Evolutionary conservation across 2,329 filamentous ascomycete genomes (phyloP), one percentile per base, ranked within the genome.

Genomic region (Cyanodermella asteris): DNA sequence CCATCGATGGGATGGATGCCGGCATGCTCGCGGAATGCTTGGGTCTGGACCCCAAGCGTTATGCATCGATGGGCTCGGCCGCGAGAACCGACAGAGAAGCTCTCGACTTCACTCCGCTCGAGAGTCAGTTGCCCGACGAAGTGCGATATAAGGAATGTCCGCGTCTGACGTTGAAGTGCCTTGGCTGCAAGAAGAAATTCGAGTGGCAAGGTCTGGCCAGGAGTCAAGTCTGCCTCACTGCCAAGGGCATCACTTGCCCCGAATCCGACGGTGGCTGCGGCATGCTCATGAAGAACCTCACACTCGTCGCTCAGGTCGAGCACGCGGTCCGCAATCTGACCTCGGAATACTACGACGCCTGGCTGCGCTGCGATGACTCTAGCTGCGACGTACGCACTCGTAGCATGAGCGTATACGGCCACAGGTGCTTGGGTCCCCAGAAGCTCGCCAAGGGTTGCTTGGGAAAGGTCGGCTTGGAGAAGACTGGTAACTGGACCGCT

Each of bases 401-500:
- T 24, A 80, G 91, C 45, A 82, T 94, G 59, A 77, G 70, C 38
- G 87, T 97, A 19, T 91, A 91, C 45, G 87, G 87, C 22, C 70
- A 74, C 31, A 69, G 81, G 24, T 97, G 87, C 45, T 59, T 94
- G 5, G 87, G 87, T 0, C 78, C 84, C 10, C 72, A 72, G 36
- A 81, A 82, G 2, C 69, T 87, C 3, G 84, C 75, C 0, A 64
- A 71, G 28, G 82, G 80, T 28, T 97, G 87, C 45, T 55, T 71
- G 4, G 87, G 87, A 12, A 67, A 67, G 24, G 94, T 97, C 82
- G 56, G 64, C 13, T 93, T 82, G 45, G 81, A 90, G 51, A 73
- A 77, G 41, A 61, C 64, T 1, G 87, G 94, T 53, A 84, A 87
- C 51, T 72, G 74, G 40, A 62, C 94, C 30, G 94, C 93, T 53